These are phyloP conservation scores for Alternaria gaisen DNA, from an alignment of 2,329 filamentous ascomycete species.

Conservation along the genomic window DNA sequence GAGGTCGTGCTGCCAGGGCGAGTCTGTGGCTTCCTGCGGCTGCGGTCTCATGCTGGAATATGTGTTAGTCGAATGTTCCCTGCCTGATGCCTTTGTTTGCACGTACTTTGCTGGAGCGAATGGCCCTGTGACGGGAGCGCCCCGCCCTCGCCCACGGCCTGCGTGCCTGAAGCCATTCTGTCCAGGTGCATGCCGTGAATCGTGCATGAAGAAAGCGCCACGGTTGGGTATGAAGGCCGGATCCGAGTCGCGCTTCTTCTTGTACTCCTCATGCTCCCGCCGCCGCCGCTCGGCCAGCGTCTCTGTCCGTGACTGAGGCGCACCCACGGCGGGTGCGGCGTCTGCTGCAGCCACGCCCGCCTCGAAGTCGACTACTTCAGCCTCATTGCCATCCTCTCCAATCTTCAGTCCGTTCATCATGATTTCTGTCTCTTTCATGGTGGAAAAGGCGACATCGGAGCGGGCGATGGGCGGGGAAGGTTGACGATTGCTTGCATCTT, in stretches of 20 bases:
- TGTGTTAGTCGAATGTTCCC: constrained; percentile 34
- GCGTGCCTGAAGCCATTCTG: constrained; percentile 79
- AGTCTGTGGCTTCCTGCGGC: constrained; percentile 67
- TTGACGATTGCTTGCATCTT: constrained; percentile 39
- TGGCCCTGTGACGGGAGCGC: constrained; percentile 61
- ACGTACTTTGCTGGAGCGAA: constrained; percentile 70
- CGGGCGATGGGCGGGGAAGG: constrained; percentile 49
- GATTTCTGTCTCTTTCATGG: constrained; percentile 65
- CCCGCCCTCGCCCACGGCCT: constrained; percentile 67
- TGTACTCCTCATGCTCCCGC: constrained; percentile 90
- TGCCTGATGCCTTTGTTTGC: background rate
- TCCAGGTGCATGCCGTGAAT: constrained; percentile 80
- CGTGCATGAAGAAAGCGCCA: constrained; percentile 97
- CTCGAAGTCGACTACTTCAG: constrained; percentile 63
- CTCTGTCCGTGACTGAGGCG: constrained; percentile 55
- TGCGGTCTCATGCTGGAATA: constrained; percentile 52
- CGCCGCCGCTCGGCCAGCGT: constrained; percentile 74
- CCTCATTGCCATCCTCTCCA: constrained; percentile 51
- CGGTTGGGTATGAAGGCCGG: constrained; percentile 94
- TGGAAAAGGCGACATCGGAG: constrained; percentile 52
- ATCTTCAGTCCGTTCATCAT: constrained; percentile 68
- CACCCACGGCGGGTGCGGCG: constrained; percentile 52
- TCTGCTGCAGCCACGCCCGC: constrained; percentile 48
- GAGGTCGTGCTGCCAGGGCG: constrained; percentile 92
- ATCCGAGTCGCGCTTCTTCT: constrained; percentile 85